Base-by-base conservation (phyloP, 306 rosid genomes). In the Acmispon strigosus region DNA sequence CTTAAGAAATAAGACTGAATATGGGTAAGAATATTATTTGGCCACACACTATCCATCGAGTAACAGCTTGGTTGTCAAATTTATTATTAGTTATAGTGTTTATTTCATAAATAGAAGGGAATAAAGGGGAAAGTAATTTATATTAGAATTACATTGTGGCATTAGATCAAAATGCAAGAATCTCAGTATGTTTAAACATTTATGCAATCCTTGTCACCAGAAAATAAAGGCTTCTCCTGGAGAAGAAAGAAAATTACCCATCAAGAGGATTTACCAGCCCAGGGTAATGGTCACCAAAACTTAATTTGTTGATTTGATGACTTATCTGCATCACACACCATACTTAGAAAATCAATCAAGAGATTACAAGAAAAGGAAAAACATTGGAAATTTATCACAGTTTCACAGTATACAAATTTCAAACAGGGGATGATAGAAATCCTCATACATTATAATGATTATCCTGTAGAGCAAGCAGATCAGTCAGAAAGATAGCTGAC, bases 221-320 rank as follows among this genome's bases (percentile, higher is more conserved):
- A 78, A 66, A 63, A 42, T 58, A 73, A 72, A 72, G 60, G 56
- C 15, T 19, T 43, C 53, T 12, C 12, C 13, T 39, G 20, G 76
- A 65, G 65, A 76, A 50, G 63, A 79, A 78, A 76, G 72, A 73
- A 70, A 74, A 80, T 82, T 90, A 92, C 98, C 98, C 84, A 64
- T 92, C 96, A 80, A 92, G 98, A 62, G 98, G 98, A 85, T 92
- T 92, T 58, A 88, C 85, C 82, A 80, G 72, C 54, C 98, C 98
- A 56, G 94, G 90, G 82, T 65, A 90, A 80, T 85, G 60, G 52
- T 82, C 72, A 39, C 98, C 98, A 66, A 92, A 90, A 83, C 96
- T 78, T 82, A 92, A 85, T 75, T 43, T 88, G 80, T 90, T 90
- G 80, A 92, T 88, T 78, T 55, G 82, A 83, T 92, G 98, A 72